A percentile compares a stretch with the other conserved stretches of the same genome.
These are phyloP conservation scores for Aspergillus ostianus DNA, from an alignment of 495 filamentous ascomycete species.

Conservation along the genomic window DNA sequence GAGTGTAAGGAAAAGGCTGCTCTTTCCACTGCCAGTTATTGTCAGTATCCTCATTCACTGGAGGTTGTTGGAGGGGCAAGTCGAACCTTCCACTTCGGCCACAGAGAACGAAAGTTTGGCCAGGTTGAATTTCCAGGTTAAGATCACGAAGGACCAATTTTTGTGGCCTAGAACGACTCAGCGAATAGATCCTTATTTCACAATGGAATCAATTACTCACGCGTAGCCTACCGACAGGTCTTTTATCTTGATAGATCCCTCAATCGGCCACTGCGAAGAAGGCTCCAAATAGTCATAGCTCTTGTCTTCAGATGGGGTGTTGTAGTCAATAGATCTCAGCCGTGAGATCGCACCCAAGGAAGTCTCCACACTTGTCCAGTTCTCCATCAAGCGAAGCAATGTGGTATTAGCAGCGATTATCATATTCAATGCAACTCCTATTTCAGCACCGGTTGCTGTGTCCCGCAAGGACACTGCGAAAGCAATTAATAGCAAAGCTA, in stretches of 20 bases:
- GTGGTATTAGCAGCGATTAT: conserved; percentile 21
- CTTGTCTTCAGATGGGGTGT: background rate
- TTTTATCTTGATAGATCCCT: background rate
- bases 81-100: background rate
- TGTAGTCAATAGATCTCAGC: background rate
- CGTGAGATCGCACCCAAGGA: background rate
- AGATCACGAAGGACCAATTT: background rate
- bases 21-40: background rate
- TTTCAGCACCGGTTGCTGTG: conserved; percentile 24
- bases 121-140: background rate
- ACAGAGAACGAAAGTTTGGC: background rate
- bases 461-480: conserved; percentile 17
- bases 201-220: background rate
- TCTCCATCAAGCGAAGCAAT: conserved; percentile 32
- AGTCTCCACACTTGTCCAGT: conserved; percentile 42
- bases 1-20: background rate
- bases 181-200: too few species aligned
- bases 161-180: background rate
- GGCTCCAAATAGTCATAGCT: background rate
- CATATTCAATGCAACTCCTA: conserved; percentile 32
- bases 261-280: background rate
- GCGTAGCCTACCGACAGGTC: background rate
- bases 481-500: conserved; percentile 28
- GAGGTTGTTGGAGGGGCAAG: background rate
- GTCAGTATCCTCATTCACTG: background rate